Base-by-base conservation (phyloP, 2,329 filamentous ascomycete genomes). In the Scolecobasidium constrictum region DNA sequence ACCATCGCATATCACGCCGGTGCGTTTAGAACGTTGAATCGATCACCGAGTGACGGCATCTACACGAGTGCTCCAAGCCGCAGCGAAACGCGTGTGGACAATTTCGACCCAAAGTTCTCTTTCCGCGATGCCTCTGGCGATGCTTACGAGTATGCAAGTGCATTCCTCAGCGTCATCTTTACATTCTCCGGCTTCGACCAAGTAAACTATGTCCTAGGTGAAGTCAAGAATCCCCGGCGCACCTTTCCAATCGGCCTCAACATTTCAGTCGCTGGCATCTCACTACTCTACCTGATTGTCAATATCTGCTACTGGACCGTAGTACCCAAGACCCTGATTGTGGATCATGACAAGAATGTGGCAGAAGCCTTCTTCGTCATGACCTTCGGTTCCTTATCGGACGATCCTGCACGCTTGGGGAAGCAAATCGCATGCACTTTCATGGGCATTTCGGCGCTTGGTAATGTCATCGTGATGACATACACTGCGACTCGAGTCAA, bases 391-490 rank as follows among this genome's bases (percentile, higher is more conserved):
- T 43, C 37, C 12, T 18, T 39, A 7, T 11, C 9, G 11, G 9
- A 9, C 9, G 37, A 39, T n/a, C 6, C 9, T 39, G 7, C 21
- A 6, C 11, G 22, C 37, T 9, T 21, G 16, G 37, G 37, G 9
- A 28, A 23, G 18, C 21, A 11, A 9, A 28, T 39, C 11, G 37
- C 37, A 13, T 7, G 16, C 19, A 16, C 37, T 11, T 39, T 39
- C 19, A 60, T 75, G 5, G 71, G 73, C 3, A 55, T 77, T 18
- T 73, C 69, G 2, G 69, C 66, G 17, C 61, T 77, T 39, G 73
- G 73, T 0, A 76, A 77, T 50, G 68, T 78, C 36, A 61, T 76
- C 12, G 69, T 72, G 17, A 72, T 72, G 57, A 77, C 73, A 1
- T 78, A 72, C 48, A 72, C 71, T 0, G 66, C 70, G 5, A 64